phyloP scores from a whole-genome alignment of 345 rosid genomes.

The Nasturtium officinale region DNA sequence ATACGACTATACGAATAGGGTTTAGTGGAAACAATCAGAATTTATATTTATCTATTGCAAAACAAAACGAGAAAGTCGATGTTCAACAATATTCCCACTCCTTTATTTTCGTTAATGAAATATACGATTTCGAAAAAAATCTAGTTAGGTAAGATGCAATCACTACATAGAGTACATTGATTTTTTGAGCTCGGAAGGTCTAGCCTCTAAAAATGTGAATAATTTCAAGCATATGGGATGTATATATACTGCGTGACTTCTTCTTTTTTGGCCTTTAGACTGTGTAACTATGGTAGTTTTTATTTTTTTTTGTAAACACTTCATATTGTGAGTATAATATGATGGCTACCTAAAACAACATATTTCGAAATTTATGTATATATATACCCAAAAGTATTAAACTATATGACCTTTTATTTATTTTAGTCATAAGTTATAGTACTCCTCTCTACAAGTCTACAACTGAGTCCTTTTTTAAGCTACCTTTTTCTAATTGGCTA shows the following conservation, averaged over 20 bases:
- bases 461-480: too few species aligned
- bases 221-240: background rate
- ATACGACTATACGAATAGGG: background rate
- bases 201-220: background rate
- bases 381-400: too few species aligned
- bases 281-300: too few species aligned
- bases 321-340: too few species aligned
- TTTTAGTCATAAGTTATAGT: too few species aligned
- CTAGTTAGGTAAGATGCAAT: constrained; percentile 25
- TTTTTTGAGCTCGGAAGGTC: background rate
- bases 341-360: too few species aligned
- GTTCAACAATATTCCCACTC: constrained; percentile 32
- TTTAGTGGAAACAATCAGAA: background rate
- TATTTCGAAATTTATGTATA: too few species aligned
- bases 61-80: constrained; percentile 22
- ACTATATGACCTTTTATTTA: too few species aligned
- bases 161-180: background rate
- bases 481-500: too few species aligned
- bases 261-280: too few species aligned
- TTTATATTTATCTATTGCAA: background rate
- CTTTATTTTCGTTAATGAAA: constrained; percentile 23
- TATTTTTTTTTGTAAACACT: too few species aligned
- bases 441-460: too few species aligned
- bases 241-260: background rate
- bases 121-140: constrained; percentile 21